Evolutionary conservation across 2,329 filamentous ascomycete species (phyloP).

Genomic region (Leptographium flavum): DNA sequence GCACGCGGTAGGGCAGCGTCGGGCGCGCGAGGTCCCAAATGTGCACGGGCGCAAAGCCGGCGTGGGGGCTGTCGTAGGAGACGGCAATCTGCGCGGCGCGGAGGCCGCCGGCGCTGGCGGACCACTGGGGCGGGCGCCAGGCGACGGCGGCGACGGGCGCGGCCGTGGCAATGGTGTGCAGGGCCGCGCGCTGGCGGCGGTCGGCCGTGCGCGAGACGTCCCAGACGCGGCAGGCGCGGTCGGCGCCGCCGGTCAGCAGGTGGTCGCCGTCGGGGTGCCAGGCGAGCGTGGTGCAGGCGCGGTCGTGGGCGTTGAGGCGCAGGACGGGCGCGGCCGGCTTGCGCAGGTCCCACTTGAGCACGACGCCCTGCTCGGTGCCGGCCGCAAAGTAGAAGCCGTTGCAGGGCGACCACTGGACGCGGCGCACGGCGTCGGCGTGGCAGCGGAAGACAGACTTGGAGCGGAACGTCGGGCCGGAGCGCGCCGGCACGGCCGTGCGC

Average conservation of each 20-base stretch:
- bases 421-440: slow-evolving; percentile 45
- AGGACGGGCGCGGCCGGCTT: slow-evolving; percentile 37
- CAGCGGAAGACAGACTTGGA: slow-evolving; percentile 31
- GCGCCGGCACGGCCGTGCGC: slow-evolving; percentile 29
- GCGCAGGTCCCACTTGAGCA: slow-evolving; percentile 51
- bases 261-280: slow-evolving; percentile 59
- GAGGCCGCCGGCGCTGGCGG: slow-evolving; percentile 38
- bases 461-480: slow-evolving; percentile 35
- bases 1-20: slow-evolving; percentile 51
- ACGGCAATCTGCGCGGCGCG: slow-evolving; percentile 49
- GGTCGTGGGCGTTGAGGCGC: slow-evolving; percentile 47
- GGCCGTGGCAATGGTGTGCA: slow-evolving; percentile 45
- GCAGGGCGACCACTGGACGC: slow-evolving; percentile 51
- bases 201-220: slow-evolving; percentile 45
- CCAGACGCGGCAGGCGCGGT: slow-evolving; percentile 51
- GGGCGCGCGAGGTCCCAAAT: slow-evolving; percentile 57
- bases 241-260: slow-evolving; percentile 46
- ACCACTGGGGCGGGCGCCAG: slow-evolving; percentile 53
- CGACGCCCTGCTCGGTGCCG: slow-evolving; percentile 45
- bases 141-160: slow-evolving; percentile 44
- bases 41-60: slow-evolving; percentile 44
- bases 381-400: slow-evolving; percentile 49
- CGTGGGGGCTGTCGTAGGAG: slow-evolving; percentile 42
- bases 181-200: slow-evolving; percentile 49
- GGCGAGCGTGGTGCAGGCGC: slow-evolving; percentile 42